These are phyloP conservation scores for Lenwebbia sp. DNA, from an alignment of 345 rosid species.

Conservation along the genomic window DNA sequence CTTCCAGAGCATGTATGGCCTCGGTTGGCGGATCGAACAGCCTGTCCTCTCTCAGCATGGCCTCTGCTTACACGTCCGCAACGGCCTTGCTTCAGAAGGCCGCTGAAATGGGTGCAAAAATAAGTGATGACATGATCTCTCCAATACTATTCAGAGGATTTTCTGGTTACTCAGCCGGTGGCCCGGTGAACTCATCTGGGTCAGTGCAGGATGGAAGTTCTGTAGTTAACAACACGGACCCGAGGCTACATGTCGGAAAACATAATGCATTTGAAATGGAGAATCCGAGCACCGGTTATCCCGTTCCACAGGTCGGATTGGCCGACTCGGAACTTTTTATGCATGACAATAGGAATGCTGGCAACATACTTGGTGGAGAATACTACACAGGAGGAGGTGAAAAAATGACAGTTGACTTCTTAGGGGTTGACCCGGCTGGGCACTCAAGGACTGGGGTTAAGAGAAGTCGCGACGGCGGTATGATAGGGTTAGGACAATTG, in stretches of 20 bases:
- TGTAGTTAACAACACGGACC: not conserved
- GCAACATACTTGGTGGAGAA: conserved; percentile 1
- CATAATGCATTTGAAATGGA: not conserved
- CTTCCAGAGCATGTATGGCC: not conserved
- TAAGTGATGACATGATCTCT: conserved; percentile 32
- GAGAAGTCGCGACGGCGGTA: conserved; percentile 6
- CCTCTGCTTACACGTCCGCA: conserved; percentile 31
- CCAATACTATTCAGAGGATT: conserved; percentile 43
- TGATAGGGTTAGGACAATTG: conserved; percentile 9
- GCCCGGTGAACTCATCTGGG: conserved; percentile 11
- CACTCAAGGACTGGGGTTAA: conserved; percentile 10
- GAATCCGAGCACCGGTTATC: not conserved
- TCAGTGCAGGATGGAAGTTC: conserved; percentile 5
- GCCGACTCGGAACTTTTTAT: not conserved
- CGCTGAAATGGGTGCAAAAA: conserved; percentile 48
- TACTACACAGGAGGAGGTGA: conserved; percentile 10
- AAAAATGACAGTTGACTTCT: conserved; percentile 36
- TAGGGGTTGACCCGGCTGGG: conserved; percentile 32
- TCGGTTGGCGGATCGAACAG: conserved; percentile 9
- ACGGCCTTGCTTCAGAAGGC: conserved; percentile 54
- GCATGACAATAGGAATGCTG: not conserved
- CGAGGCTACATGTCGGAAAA: not conserved
- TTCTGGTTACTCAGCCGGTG: conserved; percentile 21
- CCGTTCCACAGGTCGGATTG: not conserved
- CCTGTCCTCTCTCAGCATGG: conserved; percentile 8